phyloP scores from a whole-genome alignment of 495 filamentous ascomycete species.

The Penicillium flavigenum region DNA sequence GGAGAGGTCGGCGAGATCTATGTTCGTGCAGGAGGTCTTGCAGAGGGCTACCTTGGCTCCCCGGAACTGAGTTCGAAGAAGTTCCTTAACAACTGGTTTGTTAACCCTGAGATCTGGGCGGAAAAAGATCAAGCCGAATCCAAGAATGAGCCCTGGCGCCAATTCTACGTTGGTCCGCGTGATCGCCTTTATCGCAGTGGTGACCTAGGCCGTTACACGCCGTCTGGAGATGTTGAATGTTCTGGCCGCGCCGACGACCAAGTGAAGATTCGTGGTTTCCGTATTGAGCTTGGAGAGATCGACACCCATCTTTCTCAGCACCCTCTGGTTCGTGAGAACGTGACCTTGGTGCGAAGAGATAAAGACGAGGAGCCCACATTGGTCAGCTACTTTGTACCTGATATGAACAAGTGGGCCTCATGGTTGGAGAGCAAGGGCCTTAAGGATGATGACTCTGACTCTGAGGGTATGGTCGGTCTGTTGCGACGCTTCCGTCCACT shows the following conservation, averaged over 20 bases:
- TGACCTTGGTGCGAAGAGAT: slow-evolving; percentile 83
- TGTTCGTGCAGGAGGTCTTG: slow-evolving; percentile 82
- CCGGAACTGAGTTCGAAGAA: slow-evolving; percentile 71
- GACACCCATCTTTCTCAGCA: slow-evolving; percentile 80
- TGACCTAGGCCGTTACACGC: slow-evolving; percentile 74
- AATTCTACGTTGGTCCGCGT: slow-evolving; percentile 77
- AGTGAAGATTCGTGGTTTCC: slow-evolving; percentile 93
- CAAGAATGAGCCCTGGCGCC: slow-evolving; percentile 63
- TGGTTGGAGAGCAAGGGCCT: slow-evolving; percentile 61
- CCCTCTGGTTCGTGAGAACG: slow-evolving; percentile 78
- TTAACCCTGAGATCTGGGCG: slow-evolving; percentile 71
- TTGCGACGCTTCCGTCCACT: slow-evolving; percentile 65
- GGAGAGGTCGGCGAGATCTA: slow-evolving; percentile 88
- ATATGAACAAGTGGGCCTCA: slow-evolving; percentile 66
- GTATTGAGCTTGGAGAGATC: slow-evolving; percentile 93
- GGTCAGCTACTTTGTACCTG: slow-evolving; percentile 89
- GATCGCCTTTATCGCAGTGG: slow-evolving; percentile 86
- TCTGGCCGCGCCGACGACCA: slow-evolving; percentile 84
- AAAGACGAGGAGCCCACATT: slow-evolving; percentile 87
- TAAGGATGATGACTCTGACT: slow-evolving; percentile 44
- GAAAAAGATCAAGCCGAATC: slow-evolving; percentile 56
- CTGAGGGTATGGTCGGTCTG: slow-evolving; percentile 58
- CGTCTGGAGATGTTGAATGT: slow-evolving; percentile 71
- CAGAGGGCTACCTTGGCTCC: slow-evolving; percentile 80
- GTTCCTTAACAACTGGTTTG: slow-evolving; percentile 88